Conservation (phyloP, 306 rosid species). For the Citrullus amarus region DNA sequence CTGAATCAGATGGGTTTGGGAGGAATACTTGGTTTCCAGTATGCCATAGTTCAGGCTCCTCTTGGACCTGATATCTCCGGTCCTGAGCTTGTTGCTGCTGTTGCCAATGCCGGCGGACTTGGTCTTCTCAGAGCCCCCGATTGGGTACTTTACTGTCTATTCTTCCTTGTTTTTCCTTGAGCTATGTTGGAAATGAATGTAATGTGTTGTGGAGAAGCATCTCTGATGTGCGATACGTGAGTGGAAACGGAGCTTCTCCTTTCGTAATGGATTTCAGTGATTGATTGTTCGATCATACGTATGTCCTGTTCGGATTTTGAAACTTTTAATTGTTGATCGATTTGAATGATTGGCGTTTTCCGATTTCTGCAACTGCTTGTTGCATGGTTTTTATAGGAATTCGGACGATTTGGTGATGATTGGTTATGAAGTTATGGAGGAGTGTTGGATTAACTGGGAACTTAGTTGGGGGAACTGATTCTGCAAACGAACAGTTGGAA, state of each 20-base stretch:
- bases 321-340: neutral
- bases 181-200: neutral
- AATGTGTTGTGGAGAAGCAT: neutral
- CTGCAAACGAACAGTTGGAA: neutral
- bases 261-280: neutral
- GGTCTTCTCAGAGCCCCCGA: slow-evolving; percentile 66
- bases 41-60: slow-evolving; percentile 64
- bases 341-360: neutral
- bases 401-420: neutral
- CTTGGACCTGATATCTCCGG: slow-evolving; percentile 74
- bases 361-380: neutral
- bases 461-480: neutral
- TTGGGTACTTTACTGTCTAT: slow-evolving; percentile 19
- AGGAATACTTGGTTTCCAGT: slow-evolving; percentile 58
- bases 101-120: slow-evolving; percentile 68
- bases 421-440: neutral
- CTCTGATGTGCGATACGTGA: neutral
- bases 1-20: slow-evolving; percentile 36
- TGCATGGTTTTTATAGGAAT: neutral
- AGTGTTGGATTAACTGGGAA: neutral
- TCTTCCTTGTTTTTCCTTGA: neutral
- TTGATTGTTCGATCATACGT: neutral
- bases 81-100: slow-evolving; percentile 73
- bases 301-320: neutral
- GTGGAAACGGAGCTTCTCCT: neutral